These are phyloP conservation scores for Laburnicola sp. DNA, from an alignment of 2,329 filamentous ascomycete species.

Conservation along the genomic window DNA sequence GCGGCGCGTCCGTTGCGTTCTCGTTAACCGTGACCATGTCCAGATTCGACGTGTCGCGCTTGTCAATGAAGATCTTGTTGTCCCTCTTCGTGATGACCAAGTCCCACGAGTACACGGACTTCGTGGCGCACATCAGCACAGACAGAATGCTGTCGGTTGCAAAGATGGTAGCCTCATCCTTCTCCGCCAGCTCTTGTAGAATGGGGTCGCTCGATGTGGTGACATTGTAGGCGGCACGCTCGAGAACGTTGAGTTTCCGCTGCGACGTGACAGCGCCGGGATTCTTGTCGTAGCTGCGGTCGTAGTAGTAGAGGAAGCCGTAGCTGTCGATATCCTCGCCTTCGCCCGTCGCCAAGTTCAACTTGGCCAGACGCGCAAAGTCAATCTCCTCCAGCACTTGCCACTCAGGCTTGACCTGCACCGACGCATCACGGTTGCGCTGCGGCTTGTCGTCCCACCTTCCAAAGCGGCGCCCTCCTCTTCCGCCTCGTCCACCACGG, in stretches of 20 bases:
- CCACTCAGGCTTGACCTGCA: conserved; percentile 97
- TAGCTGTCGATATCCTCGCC: conserved; percentile 95
- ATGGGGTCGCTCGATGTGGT: conserved; percentile 94
- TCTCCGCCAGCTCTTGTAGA: conserved; percentile 95
- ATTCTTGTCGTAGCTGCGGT: conserved; percentile 91
- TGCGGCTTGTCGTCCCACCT: conserved; percentile 99
- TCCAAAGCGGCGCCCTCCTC: conserved; percentile 85
- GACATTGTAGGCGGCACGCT: conserved; percentile 97
- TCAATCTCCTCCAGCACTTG: conserved; percentile 96
- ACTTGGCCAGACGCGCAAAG: conserved; percentile 90
- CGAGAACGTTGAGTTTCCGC: conserved; percentile 83
- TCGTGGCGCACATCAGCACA: conserved; percentile 98
- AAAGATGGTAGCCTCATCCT: conserved; percentile 94
- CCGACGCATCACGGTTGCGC: conserved; percentile 91
- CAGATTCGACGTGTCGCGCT: conserved; percentile 90
- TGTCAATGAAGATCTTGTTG: conserved; percentile 98
- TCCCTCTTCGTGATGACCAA: conserved; percentile 90
- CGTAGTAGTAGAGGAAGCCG: conserved; percentile 98
- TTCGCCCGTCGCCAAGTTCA: conserved; percentile 92
- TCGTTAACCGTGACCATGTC: conserved; percentile 99
- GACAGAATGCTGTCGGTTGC: conserved; percentile 96
- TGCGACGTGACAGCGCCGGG: conserved; percentile 82
- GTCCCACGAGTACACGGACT: conserved; percentile 98
- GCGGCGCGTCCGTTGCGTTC: conserved; percentile 91
- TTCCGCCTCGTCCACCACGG: conserved; percentile 67